A percentile compares a stretch with the other conserved stretches of the same genome.
phyloP scores from a whole-genome alignment of 768 basidiomycete species.

The Boletus reticulatus region DNA sequence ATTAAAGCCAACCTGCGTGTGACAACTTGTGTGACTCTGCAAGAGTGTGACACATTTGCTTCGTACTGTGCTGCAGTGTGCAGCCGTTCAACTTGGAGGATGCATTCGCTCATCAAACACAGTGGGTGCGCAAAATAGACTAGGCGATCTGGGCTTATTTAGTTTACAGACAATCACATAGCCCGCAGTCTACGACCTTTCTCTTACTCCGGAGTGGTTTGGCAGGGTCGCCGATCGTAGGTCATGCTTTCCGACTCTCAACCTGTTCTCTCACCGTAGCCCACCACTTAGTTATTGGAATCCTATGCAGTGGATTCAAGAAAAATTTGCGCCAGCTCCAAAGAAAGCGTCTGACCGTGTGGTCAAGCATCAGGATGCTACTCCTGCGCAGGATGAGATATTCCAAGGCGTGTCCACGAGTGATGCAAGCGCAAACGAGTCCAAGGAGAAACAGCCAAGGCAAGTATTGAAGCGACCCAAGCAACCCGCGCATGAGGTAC shows the following conservation, averaged over 20 bases:
- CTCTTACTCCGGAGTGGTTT: constrained; percentile 25
- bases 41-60: constrained; percentile 14
- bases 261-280: neutral
- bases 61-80: neutral
- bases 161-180: constrained; percentile 12
- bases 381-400: constrained; percentile 34
- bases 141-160: neutral
- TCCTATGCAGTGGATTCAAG: constrained; percentile 63
- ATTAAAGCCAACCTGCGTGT: constrained; percentile 6
- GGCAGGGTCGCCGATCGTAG: constrained; percentile 46
- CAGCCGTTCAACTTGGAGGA: constrained; percentile 1
- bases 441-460: constrained; percentile 18
- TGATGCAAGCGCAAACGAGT: constrained; percentile 17
- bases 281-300: constrained; percentile 45
- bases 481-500: constrained; percentile 31
- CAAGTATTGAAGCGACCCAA: constrained; percentile 16
- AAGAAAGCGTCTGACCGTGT: constrained; percentile 47
- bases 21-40: constrained; percentile 17
- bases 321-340: constrained; percentile 50
- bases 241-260: constrained; percentile 15
- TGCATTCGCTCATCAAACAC: constrained; percentile 28
- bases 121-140: constrained; percentile 17
- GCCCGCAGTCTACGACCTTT: constrained; percentile 10
- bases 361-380: constrained; percentile 30
- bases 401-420: constrained; percentile 39